Conservation (phyloP, 176 grass and related monocot genomes). For the Coix lacrymajobi region DNA sequence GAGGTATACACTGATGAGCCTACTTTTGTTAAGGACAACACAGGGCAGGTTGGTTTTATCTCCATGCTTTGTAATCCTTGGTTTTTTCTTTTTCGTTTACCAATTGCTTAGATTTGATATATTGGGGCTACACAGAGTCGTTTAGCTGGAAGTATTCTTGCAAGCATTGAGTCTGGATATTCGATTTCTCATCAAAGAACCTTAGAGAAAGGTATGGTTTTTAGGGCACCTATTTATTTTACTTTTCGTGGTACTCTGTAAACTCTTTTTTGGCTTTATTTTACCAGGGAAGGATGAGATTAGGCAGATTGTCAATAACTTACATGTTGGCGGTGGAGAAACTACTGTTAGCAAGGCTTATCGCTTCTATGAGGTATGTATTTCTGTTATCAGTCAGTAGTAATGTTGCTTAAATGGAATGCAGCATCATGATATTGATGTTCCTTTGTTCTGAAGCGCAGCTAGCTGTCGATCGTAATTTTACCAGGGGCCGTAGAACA, state of each 20-base stretch:
- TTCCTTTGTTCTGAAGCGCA: conserved; percentile 45
- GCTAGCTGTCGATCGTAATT: conserved; percentile 76
- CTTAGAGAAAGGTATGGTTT: conserved; percentile 45
- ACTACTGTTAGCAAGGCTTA: conserved; percentile 53
- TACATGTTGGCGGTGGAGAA: conserved; percentile 66
- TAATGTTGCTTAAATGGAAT: conserved; percentile 6
- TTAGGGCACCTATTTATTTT: neutral
- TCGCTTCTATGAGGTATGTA: conserved; percentile 62
- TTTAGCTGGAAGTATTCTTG: conserved; percentile 38
- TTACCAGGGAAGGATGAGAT: conserved; percentile 71
- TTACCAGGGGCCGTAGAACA: conserved; percentile 75
- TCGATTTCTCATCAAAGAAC: conserved; percentile 84
- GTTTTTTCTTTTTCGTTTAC: neutral
- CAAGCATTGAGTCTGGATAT: conserved; percentile 47
- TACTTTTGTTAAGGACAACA: conserved; percentile 38
- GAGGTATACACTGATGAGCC: conserved; percentile 44
- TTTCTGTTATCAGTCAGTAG: conserved; percentile 1
- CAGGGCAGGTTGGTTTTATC: conserved; percentile 44
- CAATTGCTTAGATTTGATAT: neutral
- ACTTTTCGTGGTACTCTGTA: neutral
- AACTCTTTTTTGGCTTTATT: conserved; percentile 12
- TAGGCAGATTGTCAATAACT: conserved; percentile 47
- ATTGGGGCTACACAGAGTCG: conserved; percentile 34
- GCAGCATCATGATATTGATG: conserved; percentile 5
- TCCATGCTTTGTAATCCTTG: neutral